Evolutionary conservation across 139 green algal species (phyloP).

Genomic region (Haematococcus lacustris): DNA sequence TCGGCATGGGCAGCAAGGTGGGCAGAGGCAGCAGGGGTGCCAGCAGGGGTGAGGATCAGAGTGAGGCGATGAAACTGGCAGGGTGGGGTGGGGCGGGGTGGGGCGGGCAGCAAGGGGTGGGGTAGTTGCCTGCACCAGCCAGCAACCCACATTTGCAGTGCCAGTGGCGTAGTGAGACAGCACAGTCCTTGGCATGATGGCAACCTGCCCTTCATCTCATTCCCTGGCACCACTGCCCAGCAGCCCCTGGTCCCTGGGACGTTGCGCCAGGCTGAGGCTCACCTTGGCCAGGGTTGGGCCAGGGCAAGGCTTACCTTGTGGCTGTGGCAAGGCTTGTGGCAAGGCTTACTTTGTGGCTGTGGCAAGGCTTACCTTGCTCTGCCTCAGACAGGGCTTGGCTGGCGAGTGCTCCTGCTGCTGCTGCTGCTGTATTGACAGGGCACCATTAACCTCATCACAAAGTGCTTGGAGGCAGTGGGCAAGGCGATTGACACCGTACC

Average conservation of each 20-base stretch:
- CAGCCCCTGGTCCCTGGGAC: no score
- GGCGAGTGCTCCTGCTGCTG: neutral
- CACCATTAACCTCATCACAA: constrained; percentile 94
- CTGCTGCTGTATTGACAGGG: constrained; percentile 37
- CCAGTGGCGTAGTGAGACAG: neutral
- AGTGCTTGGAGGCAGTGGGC: constrained; percentile 71
- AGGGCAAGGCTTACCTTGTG: neutral
- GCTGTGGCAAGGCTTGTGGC: neutral
- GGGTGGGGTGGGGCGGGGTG: no score
- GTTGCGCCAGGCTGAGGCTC: no score
- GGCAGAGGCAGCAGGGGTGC: neutral
- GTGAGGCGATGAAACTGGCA: no score
- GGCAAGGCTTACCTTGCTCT: neutral
- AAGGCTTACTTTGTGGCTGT: neutral
- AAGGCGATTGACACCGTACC: constrained; percentile 77
- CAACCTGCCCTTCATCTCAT: no score
- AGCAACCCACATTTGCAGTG: neutral
- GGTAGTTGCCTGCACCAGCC: neutral
- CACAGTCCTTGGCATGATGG: neutral
- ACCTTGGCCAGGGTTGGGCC: neutral
- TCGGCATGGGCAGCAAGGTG: constrained; percentile 75
- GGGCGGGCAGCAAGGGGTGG: no score
- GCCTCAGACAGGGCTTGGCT: no score
- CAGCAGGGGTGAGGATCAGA: neutral
- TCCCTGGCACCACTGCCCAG: no score